Base-by-base conservation (phyloP, 2,329 filamentous ascomycete species). In the Graphium sp. region DNA sequence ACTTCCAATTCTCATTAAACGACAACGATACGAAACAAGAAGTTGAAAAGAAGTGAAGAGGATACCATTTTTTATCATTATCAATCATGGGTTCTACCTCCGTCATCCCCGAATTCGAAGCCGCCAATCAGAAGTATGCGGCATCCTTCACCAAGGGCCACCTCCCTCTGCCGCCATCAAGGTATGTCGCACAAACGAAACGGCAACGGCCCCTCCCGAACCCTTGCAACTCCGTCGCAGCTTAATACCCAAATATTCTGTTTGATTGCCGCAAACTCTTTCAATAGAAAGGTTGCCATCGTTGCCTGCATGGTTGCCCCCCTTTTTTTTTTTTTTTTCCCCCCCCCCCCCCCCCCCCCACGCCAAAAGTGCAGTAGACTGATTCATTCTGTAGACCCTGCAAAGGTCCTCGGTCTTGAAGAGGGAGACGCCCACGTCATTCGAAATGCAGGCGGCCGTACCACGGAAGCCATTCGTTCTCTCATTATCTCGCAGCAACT, bases 261-360 rank as follows among this genome's bases (percentile, higher is more conserved):
- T 12, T 5, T 24, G 13, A 13, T 17, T 21, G 21, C 29, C 24
- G 17, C 27, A 6, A 28, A 13, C 18, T 28, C 11, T 26, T 32
- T 17, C 19, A 17, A 23, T 19, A 52, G 49, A 30, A 52, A 52
- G 24, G 44, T 52, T 6, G 39, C 41, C 5, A 38, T 48, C 17
- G 62, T 87, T 24, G 80, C 78, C 1, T 89, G 81, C 51, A 89
- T 89, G 79, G 80, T 89, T 43, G 76, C 81, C 5, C 70, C 80
- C 29, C 21, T 29, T 7, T n/a, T n/a, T n/a, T n/a, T n/a, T n/a
- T n/a, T n/a, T n/a, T n/a, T n/a, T n/a, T n/a, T n/a, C n/a, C n/a
- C n/a, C n/a, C n/a, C n/a, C n/a, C n/a, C n/a, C n/a, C n/a, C n/a
- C n/a, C n/a, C n/a, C n/a, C n/a, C n/a, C n/a, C n/a, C n/a, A n/a